These are phyloP conservation scores for Vavraia culicis DNA, from an alignment of 371 early-diverging fungal species.

Conservation along the genomic window DNA sequence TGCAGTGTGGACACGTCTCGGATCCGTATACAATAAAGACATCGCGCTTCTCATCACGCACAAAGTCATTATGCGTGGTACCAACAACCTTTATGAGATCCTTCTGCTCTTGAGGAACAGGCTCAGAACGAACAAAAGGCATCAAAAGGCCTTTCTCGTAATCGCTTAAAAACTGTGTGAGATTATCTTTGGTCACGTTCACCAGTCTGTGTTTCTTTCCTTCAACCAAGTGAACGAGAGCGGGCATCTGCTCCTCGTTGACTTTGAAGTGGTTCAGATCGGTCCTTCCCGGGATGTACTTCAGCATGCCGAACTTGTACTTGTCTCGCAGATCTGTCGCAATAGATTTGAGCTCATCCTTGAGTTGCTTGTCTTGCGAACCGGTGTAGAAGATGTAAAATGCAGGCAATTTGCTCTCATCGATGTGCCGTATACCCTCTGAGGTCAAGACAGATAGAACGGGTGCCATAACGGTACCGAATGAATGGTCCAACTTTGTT, in stretches of 20 bases:
- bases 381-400: conserved; percentile 27
- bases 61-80: conserved; percentile 5
- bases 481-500: conserved; percentile 1
- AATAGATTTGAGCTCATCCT: background rate
- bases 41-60: conserved; percentile 3
- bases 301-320: conserved; percentile 20
- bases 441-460: conserved; percentile 9
- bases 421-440: conserved; percentile 15
- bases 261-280: conserved; percentile 8
- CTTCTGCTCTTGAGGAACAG: background rate
- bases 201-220: conserved; percentile 19
- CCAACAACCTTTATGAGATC: conserved; percentile 8
- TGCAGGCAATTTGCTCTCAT: conserved; percentile 1
- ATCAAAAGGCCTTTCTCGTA: conserved; percentile 7
- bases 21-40: conserved; percentile 18
- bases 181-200: conserved; percentile 7
- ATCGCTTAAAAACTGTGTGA: conserved; percentile 8
- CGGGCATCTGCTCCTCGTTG: conserved; percentile 23
- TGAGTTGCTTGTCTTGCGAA: background rate
- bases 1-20: conserved; percentile 23
- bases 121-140: conserved; percentile 5
- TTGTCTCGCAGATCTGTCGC: conserved; percentile 5
- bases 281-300: conserved; percentile 1
- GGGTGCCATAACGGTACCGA: conserved; percentile 3
- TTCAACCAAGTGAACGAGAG: conserved; percentile 11